Conservation (phyloP, 2,329 filamentous ascomycete genomes). For the Paraphoma sp. region DNA sequence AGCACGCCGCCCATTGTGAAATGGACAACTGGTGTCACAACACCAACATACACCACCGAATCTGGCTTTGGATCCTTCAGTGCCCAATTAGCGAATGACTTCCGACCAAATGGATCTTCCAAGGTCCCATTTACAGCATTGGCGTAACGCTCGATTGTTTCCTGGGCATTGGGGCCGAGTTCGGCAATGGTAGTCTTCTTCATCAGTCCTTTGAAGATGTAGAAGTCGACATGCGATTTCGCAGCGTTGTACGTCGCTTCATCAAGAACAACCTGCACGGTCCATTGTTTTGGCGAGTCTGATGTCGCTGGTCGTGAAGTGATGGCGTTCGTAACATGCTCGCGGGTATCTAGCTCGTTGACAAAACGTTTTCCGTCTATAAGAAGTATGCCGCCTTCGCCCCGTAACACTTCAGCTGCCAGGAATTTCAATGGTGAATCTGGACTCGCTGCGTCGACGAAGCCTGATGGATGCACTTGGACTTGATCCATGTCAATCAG, state of each 20-base stretch:
- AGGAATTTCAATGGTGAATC: constrained; percentile 64
- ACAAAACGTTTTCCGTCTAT: constrained; percentile 61
- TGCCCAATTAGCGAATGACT: constrained; percentile 63
- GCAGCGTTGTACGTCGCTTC: constrained; percentile 62
- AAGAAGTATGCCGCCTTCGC: constrained; percentile 67
- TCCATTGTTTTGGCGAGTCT: constrained; percentile 60
- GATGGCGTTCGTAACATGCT: constrained; percentile 62
- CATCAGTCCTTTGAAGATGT: constrained; percentile 67
- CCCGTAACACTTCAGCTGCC: constrained; percentile 67
- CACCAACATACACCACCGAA: constrained; percentile 63
- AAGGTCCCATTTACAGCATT: constrained; percentile 49
- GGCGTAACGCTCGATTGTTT: constrained; percentile 59
- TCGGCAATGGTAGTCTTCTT: constrained; percentile 62
- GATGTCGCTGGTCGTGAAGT: constrained; percentile 44
- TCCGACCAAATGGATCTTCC: constrained; percentile 57
- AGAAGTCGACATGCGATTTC: constrained; percentile 66
- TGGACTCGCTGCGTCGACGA: constrained; percentile 61
- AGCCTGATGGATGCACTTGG: constrained; percentile 71
- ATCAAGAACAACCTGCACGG: constrained; percentile 65
- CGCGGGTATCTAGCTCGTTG: constrained; percentile 68
- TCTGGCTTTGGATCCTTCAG: constrained; percentile 57
- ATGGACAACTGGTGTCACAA: constrained; percentile 68
- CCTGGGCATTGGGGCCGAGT: constrained; percentile 47
- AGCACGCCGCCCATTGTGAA: constrained; percentile 72
- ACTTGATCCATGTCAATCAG: constrained; percentile 59